Percentiles rank a stretch among this genome's conserved stretches.
Conservation (phyloP, 2,329 filamentous ascomycete genomes). For the Pyricularia sp. region DNA sequence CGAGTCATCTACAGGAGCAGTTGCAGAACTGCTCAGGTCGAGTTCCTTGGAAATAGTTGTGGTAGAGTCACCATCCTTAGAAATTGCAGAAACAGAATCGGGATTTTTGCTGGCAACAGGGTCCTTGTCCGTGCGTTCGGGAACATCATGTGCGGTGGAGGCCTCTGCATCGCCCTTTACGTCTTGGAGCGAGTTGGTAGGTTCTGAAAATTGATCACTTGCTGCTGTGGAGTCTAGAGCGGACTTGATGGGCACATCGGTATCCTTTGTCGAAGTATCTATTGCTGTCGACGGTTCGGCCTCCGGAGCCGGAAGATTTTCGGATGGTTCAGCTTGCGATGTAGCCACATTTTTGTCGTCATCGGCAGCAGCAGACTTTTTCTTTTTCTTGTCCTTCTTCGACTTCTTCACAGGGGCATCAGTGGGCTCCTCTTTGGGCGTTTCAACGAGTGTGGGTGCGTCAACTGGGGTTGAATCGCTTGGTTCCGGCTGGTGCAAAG, state of each 20-base stretch:
- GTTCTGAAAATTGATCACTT: background rate
- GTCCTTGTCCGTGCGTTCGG: background rate
- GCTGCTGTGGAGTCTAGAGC: background rate
- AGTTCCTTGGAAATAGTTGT: background rate
- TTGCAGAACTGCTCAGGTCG: background rate
- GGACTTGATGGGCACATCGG: background rate
- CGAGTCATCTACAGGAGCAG: constrained; percentile 1
- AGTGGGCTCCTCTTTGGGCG: constrained; percentile 7
- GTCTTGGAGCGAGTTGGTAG: background rate
- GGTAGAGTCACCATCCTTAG: background rate
- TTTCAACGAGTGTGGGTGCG: background rate
- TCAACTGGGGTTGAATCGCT: background rate
- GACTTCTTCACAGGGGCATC: constrained; percentile 17
- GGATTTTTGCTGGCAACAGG: background rate
- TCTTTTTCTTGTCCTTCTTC: constrained; percentile 18
- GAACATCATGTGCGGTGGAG: background rate
- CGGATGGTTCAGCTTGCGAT: background rate
- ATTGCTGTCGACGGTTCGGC: background rate
- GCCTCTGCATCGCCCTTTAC: background rate
- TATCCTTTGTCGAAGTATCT: background rate
- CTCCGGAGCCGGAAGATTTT: background rate
- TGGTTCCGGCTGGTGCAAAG: background rate
- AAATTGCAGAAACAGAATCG: background rate
- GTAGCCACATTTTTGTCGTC: background rate
- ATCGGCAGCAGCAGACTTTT: constrained; percentile 6